Percentiles rank a stretch among this genome's conserved stretches.
These are phyloP conservation scores for Diaporthe citrichinensis DNA, from an alignment of 2,329 filamentous ascomycete species.

Conservation along the genomic window DNA sequence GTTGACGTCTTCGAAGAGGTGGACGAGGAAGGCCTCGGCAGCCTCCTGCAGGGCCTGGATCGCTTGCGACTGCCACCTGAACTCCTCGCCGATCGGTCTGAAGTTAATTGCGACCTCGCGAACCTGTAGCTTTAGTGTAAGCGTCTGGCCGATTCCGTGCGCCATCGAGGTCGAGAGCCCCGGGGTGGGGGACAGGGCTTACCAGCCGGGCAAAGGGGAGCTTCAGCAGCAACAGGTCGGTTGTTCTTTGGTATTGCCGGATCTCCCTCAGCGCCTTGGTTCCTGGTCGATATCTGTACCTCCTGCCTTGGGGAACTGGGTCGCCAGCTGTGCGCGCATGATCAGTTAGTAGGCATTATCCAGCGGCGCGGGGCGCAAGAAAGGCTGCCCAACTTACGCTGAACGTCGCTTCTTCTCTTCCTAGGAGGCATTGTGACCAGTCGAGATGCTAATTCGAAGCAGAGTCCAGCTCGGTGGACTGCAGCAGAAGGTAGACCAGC, in stretches of 20 bases:
- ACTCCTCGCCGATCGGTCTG: constrained; percentile 74
- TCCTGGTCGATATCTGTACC: constrained; percentile 80
- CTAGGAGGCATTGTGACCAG: constrained; percentile 43
- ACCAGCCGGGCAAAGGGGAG: constrained; percentile 85
- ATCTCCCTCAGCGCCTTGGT: constrained; percentile 94
- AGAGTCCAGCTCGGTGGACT: neutral
- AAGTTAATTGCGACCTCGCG: constrained; percentile 80
- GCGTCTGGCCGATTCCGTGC: neutral
- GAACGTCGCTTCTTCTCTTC: constrained; percentile 52
- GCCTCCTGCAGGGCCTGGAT: constrained; percentile 95
- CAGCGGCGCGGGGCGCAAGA: neutral
- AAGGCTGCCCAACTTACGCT: constrained; percentile 52
- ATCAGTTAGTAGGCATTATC: constrained; percentile 45
- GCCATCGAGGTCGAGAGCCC: neutral
- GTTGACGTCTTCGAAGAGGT: constrained; percentile 97
- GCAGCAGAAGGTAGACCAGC: neutral
- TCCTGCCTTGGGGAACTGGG: constrained; percentile 74
- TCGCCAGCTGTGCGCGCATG: constrained; percentile 73
- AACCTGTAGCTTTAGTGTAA: constrained; percentile 57
- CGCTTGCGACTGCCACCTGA: constrained; percentile 97
- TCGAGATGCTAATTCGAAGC: neutral
- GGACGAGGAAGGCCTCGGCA: constrained; percentile 94
- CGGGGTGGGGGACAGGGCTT: constrained; percentile 12
- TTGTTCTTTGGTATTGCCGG: constrained; percentile 88
- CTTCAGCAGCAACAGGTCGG: constrained; percentile 87